Conservation (phyloP, 1,139 yeast species). For the Saccharomyces hybrid region DNA sequence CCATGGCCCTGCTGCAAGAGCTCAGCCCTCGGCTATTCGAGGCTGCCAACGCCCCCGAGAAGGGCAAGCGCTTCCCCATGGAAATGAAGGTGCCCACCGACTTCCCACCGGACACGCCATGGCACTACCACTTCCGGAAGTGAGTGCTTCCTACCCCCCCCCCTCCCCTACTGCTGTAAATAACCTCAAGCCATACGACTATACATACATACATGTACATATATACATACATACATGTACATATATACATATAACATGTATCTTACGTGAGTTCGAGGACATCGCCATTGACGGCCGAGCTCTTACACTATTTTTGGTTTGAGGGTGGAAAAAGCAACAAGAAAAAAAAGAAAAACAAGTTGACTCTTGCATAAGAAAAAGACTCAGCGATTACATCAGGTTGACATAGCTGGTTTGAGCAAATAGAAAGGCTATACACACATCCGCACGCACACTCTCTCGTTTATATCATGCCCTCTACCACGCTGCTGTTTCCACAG, state of each 20-base stretch:
- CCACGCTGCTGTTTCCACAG: not conserved
- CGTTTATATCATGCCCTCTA: not conserved
- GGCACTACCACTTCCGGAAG: constrained; percentile 56
- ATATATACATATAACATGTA: not conserved
- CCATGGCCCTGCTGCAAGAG: constrained; percentile 63
- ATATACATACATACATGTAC: not conserved
- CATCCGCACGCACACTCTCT: not conserved
- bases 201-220: not conserved
- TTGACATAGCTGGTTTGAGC: not conserved
- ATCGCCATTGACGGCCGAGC: not conserved
- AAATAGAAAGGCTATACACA: not conserved
- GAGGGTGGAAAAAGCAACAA: no score
- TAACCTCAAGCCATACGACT: not conserved
- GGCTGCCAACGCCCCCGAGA: constrained; percentile 31
- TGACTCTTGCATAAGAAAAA: not conserved
- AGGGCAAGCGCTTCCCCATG: constrained; percentile 50
- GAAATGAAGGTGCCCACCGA: constrained; percentile 87
- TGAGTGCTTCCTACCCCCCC: not conserved
- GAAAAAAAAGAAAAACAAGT: not conserved
- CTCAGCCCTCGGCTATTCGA: constrained; percentile 33
- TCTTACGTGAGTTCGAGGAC: not conserved
- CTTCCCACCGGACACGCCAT: constrained; percentile 75
- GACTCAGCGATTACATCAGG: not conserved
- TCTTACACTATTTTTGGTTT: no score
- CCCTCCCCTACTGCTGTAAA: not conserved